Percentiles rank a stretch among this genome's conserved stretches.
These are phyloP conservation scores for Acrocalymma vagum DNA, from an alignment of 2,329 filamentous ascomycete genomes.

Conservation along the genomic window DNA sequence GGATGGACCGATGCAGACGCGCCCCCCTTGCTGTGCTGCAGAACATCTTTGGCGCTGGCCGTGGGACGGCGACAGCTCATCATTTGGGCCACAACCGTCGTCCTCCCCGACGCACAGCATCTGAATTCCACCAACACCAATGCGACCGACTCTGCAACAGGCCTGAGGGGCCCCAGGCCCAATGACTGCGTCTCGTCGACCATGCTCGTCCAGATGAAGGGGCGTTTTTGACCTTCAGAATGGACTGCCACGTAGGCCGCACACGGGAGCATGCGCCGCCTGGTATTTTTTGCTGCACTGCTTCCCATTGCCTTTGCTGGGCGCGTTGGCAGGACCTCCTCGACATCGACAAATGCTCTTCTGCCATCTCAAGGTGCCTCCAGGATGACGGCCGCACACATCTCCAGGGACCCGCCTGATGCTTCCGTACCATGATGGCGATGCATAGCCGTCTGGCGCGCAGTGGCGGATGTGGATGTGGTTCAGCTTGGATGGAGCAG, in stretches of 20 bases:
- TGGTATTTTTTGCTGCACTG: conserved; percentile 25
- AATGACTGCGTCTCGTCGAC: conserved; percentile 23
- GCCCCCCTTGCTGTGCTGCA: conserved; percentile 30
- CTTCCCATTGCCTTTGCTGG: conserved; percentile 33
- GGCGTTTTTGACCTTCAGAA: conserved; percentile 23
- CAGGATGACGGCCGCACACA: conserved; percentile 32
- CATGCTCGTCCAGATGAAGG: conserved; percentile 23
- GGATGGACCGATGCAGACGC: conserved; percentile 19
- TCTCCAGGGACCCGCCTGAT: conserved; percentile 24
- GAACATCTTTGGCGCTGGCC: conserved; percentile 28
- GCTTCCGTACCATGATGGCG: conserved; percentile 31
- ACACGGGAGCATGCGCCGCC: conserved; percentile 34
- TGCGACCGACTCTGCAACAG: conserved; percentile 32
- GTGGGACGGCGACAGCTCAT: conserved; percentile 28
- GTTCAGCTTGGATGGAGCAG: conserved; percentile 40
- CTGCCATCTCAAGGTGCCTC: conserved; percentile 32
- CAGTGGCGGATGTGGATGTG: conserved; percentile 34
- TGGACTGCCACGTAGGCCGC: conserved; percentile 35
- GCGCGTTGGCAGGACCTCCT: conserved; percentile 28
- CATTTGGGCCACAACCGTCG: conserved; percentile 29
- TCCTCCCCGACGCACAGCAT: conserved; percentile 35
- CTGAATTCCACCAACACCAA: conserved; percentile 32
- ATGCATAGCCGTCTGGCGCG: conserved; percentile 32
- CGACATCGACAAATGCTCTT: conserved; percentile 36
- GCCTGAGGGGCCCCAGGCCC: conserved; percentile 27